These are phyloP conservation scores for Jatropha multifida DNA, from an alignment of 441 rosid species.

Conservation along the genomic window DNA sequence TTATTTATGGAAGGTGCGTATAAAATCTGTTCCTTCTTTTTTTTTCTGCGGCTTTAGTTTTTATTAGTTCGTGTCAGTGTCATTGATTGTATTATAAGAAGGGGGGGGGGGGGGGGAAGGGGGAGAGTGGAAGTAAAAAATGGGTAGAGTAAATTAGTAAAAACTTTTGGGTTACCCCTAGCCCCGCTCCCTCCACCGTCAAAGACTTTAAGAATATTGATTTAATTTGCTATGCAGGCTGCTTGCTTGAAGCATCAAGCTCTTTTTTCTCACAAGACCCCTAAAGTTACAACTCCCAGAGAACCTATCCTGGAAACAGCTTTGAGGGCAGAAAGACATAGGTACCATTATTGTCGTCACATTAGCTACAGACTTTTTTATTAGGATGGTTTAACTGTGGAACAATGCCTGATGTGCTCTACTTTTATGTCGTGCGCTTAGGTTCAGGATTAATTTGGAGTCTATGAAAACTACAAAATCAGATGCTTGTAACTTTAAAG, in stretches of 20 bases:
- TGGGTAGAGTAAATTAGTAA: not conserved
- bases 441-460: constrained; percentile 48
- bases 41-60: not conserved
- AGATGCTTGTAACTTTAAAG: constrained; percentile 41
- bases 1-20: constrained; percentile 26
- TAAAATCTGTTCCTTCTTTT: not conserved
- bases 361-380: not conserved
- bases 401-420: constrained; percentile 2
- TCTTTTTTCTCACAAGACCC: constrained; percentile 55
- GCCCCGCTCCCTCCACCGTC: too few species aligned
- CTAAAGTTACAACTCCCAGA: constrained; percentile 70
- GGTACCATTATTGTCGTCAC: constrained; percentile 35
- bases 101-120: not conserved
- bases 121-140: too few species aligned
- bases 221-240: constrained; percentile 41
- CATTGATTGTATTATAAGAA: not conserved
- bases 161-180: too few species aligned
- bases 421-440: constrained; percentile 31
- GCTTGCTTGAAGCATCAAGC: constrained; percentile 58
- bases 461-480: constrained; percentile 37
- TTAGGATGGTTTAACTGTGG: not conserved
- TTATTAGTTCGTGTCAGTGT: not conserved
- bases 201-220: not conserved
- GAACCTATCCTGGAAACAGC: constrained; percentile 80
- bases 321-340: constrained; percentile 54